Evolutionary conservation across 2,329 filamentous ascomycete genomes (phyloP).

Genomic region (Scleromitrula shiraiana): DNA sequence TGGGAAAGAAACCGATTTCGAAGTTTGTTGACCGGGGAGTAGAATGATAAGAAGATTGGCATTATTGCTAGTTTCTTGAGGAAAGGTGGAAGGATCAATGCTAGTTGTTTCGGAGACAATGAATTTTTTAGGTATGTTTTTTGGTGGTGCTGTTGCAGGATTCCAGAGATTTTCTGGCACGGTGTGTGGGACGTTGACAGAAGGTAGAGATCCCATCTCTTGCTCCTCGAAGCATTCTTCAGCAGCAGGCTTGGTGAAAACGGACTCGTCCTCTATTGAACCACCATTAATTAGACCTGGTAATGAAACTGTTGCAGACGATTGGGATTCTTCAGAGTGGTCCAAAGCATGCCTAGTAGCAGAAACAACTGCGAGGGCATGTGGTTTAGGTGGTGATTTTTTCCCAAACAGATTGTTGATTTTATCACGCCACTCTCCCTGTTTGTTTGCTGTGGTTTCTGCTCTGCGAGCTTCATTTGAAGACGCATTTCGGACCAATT

Average conservation of each 20-base stretch:
- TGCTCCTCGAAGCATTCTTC: slow-evolving; percentile 77
- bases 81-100: slow-evolving; percentile 36
- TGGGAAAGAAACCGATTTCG: slow-evolving; percentile 34
- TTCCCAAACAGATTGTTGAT: slow-evolving; percentile 71
- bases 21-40: slow-evolving; percentile 38
- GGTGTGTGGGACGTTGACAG: slow-evolving; percentile 57
- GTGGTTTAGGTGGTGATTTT: slow-evolving; percentile 45
- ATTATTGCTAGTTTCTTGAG: slow-evolving; percentile 32
- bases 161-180: slow-evolving; percentile 57
- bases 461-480: slow-evolving; percentile 33
- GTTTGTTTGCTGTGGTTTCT: slow-evolving; percentile 21
- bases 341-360: slow-evolving; percentile 61
- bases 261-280: slow-evolving; percentile 37
- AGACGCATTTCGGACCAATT: slow-evolving; percentile 34
- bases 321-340: slow-evolving; percentile 37
- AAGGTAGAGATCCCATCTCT: slow-evolving; percentile 70
- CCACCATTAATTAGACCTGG: slow-evolving; percentile 33
- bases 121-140: slow-evolving; percentile 46
- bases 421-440: slow-evolving; percentile 65
- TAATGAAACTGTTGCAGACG: slow-evolving; percentile 60
- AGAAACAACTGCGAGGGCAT: slow-evolving; percentile 57
- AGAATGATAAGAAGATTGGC: slow-evolving; percentile 36
- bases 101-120: slow-evolving; percentile 39
- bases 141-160: slow-evolving; percentile 45
- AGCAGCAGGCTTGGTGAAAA: slow-evolving; percentile 60